These are phyloP conservation scores for Tetrapyrgos nigripes DNA, from an alignment of 1,284 basidiomycete genomes.

Conservation along the genomic window DNA sequence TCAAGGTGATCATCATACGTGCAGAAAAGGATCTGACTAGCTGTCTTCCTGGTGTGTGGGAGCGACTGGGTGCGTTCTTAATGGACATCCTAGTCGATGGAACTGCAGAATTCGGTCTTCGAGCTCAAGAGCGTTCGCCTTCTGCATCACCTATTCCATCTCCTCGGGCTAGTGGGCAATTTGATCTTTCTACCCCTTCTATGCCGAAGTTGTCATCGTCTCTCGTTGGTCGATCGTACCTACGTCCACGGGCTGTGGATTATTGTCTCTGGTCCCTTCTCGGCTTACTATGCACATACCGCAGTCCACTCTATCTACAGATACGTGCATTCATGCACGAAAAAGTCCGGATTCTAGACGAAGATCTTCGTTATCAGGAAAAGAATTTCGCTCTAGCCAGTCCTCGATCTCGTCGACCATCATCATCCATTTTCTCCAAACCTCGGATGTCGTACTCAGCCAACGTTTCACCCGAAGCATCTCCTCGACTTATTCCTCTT, in stretches of 20 bases:
- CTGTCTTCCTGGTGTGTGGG: slow-evolving; percentile 65
- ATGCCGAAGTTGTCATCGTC: slow-evolving; percentile 26
- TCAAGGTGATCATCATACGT: slow-evolving; percentile 74
- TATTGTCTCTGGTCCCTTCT: slow-evolving; percentile 79
- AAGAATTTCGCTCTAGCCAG: slow-evolving; percentile 30
- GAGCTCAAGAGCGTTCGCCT: slow-evolving; percentile 43
- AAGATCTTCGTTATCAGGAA: slow-evolving; percentile 47
- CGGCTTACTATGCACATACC: slow-evolving; percentile 69
- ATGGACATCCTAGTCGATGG: slow-evolving; percentile 60
- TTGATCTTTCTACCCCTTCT: slow-evolving; percentile 36
- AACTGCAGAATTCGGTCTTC: slow-evolving; percentile 59
- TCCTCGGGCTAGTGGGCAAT: slow-evolving; percentile 43
- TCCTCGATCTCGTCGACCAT: slow-evolving; percentile 48
- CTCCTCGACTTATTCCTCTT: slow-evolving; percentile 45
- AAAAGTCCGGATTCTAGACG: slow-evolving; percentile 58
- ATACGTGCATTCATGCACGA: slow-evolving; percentile 69
- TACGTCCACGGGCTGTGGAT: slow-evolving; percentile 66
- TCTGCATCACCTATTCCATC: slow-evolving; percentile 52
- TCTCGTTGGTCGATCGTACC: slow-evolving; percentile 27
- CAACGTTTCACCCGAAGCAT: slow-evolving; percentile 53
- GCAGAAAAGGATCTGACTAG: slow-evolving; percentile 65
- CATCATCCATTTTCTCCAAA: slow-evolving; percentile 41
- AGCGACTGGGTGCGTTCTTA: slow-evolving; percentile 57
- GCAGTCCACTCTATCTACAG: slow-evolving; percentile 69
- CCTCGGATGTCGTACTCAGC: slow-evolving; percentile 23